Conservation (phyloP, 371 early-diverging fungal genomes). For the Syncephalastrum contaminatum region DNA sequence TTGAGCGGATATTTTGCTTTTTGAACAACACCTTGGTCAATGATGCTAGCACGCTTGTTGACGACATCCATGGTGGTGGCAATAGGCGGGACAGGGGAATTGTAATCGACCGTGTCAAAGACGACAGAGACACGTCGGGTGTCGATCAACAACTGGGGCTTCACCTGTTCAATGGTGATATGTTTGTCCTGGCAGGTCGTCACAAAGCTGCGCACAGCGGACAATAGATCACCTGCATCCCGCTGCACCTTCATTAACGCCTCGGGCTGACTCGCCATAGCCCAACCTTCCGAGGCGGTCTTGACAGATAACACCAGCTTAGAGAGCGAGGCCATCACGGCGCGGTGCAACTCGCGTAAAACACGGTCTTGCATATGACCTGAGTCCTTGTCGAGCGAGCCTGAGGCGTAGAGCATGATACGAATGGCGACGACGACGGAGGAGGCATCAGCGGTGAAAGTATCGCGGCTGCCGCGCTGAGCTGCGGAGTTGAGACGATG, state of each 20-base stretch:
- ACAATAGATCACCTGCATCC: conserved; percentile 64
- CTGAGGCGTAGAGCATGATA: conserved; percentile 79
- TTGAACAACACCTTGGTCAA: conserved; percentile 8
- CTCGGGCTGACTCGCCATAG: conserved; percentile 46
- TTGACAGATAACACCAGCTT: conserved; percentile 57
- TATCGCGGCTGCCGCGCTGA: conserved; percentile 42
- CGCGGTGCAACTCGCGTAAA: conserved; percentile 23
- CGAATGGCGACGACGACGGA: conserved; percentile 79
- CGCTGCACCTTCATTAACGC: conserved; percentile 32
- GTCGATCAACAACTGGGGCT: conserved; percentile 30
- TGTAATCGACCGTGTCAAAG: not conserved
- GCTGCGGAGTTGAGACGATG: conserved; percentile 40
- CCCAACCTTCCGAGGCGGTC: conserved; percentile 75
- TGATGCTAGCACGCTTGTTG: conserved; percentile 6
- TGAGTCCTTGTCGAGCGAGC: conserved; percentile 67
- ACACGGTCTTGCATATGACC: conserved; percentile 46
- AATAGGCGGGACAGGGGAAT: not conserved
- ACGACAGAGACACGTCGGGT: not conserved
- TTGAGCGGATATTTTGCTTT: conserved; percentile 43
- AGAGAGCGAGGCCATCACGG: conserved; percentile 75
- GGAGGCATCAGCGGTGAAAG: conserved; percentile 16
- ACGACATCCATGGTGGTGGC: not conserved
- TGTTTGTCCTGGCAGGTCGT: conserved; percentile 37
- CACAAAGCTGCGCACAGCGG: conserved; percentile 74
- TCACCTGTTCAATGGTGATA: conserved; percentile 28